Evolutionary conservation across 2,329 filamentous ascomycete genomes (phyloP).

Genomic region (Colletotrichum kahawae): DNA sequence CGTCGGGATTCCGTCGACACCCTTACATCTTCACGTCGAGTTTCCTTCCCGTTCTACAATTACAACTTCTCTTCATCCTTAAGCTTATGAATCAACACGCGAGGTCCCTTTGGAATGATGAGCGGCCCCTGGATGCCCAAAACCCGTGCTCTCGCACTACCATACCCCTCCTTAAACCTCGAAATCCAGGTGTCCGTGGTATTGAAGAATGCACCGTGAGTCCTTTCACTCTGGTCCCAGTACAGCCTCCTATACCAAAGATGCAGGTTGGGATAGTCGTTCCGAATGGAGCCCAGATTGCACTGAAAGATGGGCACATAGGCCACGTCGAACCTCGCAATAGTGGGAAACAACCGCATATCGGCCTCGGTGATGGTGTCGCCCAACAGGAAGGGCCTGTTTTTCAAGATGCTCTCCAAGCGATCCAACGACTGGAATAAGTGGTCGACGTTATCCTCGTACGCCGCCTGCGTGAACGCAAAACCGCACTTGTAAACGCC

Average conservation of each 20-base stretch:
- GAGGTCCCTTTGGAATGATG: conserved; percentile 30
- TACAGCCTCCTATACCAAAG: conserved; percentile 73
- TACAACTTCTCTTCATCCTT: not conserved
- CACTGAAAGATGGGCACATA: conserved; percentile 72
- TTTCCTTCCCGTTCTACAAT: not conserved
- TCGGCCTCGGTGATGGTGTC: conserved; percentile 71
- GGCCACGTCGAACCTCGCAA: conserved; percentile 71
- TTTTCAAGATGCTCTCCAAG: conserved; percentile 62
- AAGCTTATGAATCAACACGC: not conserved
- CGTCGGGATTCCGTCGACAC: accelerated
- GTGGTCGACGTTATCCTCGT: conserved; percentile 63
- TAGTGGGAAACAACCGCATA: conserved; percentile 69
- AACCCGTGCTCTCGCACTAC: conserved; percentile 26
- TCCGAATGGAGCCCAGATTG: conserved; percentile 66
- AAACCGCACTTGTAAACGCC: conserved; percentile 66
- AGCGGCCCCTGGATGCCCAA: conserved; percentile 29
- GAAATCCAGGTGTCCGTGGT: conserved; percentile 66
- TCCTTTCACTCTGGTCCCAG: conserved; percentile 59
- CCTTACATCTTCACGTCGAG: accelerated
- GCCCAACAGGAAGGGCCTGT: conserved; percentile 66
- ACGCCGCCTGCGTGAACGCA: conserved; percentile 67
- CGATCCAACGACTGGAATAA: conserved; percentile 71
- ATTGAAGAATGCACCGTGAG: conserved; percentile 63
- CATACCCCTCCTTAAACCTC: conserved; percentile 35
- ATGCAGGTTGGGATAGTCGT: conserved; percentile 71